phyloP scores from a whole-genome alignment of 495 filamentous ascomycete genomes.

The Tuber umbilicatum region DNA sequence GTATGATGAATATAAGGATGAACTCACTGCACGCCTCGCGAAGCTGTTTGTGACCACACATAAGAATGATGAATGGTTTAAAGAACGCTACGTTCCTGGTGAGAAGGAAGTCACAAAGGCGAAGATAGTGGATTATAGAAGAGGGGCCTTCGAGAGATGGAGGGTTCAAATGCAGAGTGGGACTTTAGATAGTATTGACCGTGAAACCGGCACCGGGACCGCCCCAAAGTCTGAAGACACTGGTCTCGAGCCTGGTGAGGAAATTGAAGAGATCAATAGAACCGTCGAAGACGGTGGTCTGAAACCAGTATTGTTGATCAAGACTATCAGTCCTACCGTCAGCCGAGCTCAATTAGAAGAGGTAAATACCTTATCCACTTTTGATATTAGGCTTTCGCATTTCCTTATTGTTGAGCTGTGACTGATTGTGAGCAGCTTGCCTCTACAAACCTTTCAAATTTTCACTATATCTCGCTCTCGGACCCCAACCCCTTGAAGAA shows the following conservation, averaged over 20 bases:
- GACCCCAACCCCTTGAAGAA: conserved; percentile 96
- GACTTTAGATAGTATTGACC: conserved; percentile 83
- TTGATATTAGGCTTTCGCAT: background rate
- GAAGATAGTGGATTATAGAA: conserved; percentile 67
- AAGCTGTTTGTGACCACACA: conserved; percentile 80
- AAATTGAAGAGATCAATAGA: conserved; percentile 63
- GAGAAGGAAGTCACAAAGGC: conserved; percentile 61
- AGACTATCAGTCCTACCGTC: conserved; percentile 94
- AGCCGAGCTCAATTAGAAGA: conserved; percentile 87
- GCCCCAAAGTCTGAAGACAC: conserved; percentile 89
- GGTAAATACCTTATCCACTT: conserved; percentile 51
- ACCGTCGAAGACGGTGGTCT: conserved; percentile 39
- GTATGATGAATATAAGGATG: conserved; percentile 91
- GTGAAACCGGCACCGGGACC: conserved; percentile 51
- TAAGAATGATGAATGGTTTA: conserved; percentile 95
- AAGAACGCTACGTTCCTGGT: conserved; percentile 84
- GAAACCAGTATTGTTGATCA: conserved; percentile 87
- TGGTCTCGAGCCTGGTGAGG: conserved; percentile 58
- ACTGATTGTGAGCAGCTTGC: conserved; percentile 50
- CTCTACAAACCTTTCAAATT: conserved; percentile 36
- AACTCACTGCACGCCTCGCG: conserved; percentile 85
- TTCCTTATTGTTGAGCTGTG: background rate
- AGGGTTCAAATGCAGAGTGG: conserved; percentile 72
- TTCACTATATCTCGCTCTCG: conserved; percentile 50
- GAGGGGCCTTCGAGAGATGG: conserved; percentile 71